phyloP scores from a whole-genome alignment of 2,329 filamentous ascomycete species.

The Colletotrichum sublineola region DNA sequence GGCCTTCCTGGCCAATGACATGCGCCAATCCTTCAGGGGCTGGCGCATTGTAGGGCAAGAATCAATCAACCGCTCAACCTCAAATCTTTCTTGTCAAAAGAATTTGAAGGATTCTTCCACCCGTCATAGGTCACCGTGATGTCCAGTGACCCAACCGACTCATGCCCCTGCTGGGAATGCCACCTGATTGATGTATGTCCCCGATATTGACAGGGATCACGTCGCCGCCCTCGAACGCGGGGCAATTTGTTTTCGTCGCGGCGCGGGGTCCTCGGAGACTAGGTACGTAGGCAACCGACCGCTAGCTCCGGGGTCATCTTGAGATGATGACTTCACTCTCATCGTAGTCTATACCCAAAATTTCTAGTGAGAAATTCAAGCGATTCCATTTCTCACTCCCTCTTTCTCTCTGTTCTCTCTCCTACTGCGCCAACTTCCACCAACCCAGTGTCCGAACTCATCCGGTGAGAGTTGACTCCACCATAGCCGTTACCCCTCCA shows the following conservation, averaged over 20 bases:
- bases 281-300: background rate
- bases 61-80: background rate
- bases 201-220: constrained; percentile 22
- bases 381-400: background rate
- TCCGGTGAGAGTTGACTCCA: background rate
- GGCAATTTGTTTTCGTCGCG: constrained; percentile 12
- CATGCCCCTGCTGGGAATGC: background rate
- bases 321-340: constrained; percentile 22
- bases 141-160: background rate
- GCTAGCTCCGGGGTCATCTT: constrained; percentile 7
- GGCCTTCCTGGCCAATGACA: background rate
- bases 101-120: background rate
- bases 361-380: background rate
- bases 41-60: background rate
- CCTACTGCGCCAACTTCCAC: background rate
- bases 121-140: background rate
- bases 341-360: background rate
- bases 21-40: background rate
- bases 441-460: background rate
- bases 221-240: constrained; percentile 26
- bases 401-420: no score
- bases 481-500: background rate
- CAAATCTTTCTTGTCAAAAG: background rate
- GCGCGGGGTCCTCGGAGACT: constrained; percentile 30
- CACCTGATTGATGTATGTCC: background rate